Evolutionary conservation across 345 rosid species (phyloP).

Genomic region (Camelina hispida): DNA sequence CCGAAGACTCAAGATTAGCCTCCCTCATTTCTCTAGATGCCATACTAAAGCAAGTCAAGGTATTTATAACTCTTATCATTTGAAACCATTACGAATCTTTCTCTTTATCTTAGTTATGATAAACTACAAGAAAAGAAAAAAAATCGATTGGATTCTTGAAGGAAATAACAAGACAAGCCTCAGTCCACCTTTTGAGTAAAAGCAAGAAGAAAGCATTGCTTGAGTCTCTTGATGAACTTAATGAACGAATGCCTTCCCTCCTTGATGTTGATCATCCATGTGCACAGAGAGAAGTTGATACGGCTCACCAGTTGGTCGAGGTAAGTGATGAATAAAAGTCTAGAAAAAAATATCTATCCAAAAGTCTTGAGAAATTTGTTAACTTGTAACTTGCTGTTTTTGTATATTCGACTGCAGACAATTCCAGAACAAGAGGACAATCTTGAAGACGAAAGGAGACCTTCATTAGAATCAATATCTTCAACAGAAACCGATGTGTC

Average conservation of each 20-base stretch:
- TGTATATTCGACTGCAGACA: too few species aligned
- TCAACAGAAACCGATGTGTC: too few species aligned
- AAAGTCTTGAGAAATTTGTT: too few species aligned
- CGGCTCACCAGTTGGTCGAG: constrained; percentile 68
- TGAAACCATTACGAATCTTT: constrained; percentile 8
- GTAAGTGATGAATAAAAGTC: constrained; percentile 47
- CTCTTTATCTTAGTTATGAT: not conserved
- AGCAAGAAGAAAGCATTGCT: constrained; percentile 83
- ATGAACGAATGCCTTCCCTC: constrained; percentile 92
- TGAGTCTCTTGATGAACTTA: constrained; percentile 75
- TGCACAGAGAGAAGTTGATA: constrained; percentile 80
- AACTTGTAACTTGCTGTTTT: too few species aligned
- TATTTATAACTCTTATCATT: constrained; percentile 27
- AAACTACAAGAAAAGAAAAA: not conserved
- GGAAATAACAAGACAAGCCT: constrained; percentile 83
- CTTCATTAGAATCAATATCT: too few species aligned
- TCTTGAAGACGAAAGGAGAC: too few species aligned
- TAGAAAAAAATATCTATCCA: not conserved
- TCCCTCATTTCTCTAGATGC: constrained; percentile 93
- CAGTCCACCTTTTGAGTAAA: constrained; percentile 71
- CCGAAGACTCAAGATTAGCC: constrained; percentile 96
- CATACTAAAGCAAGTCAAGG: constrained; percentile 97
- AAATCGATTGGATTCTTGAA: constrained; percentile 42
- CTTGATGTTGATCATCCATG: constrained; percentile 97
- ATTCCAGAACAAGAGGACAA: too few species aligned